A percentile compares a stretch with the other conserved stretches of the same genome.
Conservation (phyloP, 2,329 filamentous ascomycete genomes). For the Colletotrichum kahawae region DNA sequence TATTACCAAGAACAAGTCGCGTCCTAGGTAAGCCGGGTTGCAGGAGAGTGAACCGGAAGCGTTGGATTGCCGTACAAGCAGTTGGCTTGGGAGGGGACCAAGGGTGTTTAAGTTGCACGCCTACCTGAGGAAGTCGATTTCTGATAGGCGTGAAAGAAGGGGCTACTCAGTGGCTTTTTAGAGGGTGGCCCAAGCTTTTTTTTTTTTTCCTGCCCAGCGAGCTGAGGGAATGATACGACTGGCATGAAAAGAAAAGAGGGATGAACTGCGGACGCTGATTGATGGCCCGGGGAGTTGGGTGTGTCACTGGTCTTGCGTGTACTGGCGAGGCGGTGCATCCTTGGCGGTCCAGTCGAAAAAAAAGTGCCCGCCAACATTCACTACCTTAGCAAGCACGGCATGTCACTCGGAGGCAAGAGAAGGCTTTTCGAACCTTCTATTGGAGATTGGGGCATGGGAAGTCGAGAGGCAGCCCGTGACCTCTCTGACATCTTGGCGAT, state of each 20-base stretch:
- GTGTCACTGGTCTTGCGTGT: slow-evolving; percentile 16
- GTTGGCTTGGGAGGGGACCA: neutral
- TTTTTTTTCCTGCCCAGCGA: neutral
- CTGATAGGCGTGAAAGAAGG: neutral
- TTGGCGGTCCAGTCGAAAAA: slow-evolving; percentile 5
- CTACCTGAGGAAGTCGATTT: neutral
- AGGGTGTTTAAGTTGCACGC: neutral
- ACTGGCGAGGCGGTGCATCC: slow-evolving; percentile 13
- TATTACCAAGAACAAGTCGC: accelerated
- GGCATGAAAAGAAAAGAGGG: neutral
- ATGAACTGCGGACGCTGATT: slow-evolving; percentile 6
- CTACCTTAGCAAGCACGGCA: neutral
- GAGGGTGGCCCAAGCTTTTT: slow-evolving; percentile 14
- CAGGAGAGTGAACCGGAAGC: neutral
- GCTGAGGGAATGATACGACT: neutral
- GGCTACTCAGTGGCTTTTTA: neutral
- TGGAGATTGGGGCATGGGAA: neutral
- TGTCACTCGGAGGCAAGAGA: neutral
- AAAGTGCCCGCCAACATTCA: neutral
- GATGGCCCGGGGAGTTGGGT: neutral
- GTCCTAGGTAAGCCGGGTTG: neutral
- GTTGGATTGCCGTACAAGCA: neutral
- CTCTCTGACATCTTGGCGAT: slow-evolving; percentile 2
- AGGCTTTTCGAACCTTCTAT: neutral
- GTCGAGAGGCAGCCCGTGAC: neutral